phyloP scores from a whole-genome alignment of 2,329 filamentous ascomycete genomes.

The Ophiosphaerella herpotricha region DNA sequence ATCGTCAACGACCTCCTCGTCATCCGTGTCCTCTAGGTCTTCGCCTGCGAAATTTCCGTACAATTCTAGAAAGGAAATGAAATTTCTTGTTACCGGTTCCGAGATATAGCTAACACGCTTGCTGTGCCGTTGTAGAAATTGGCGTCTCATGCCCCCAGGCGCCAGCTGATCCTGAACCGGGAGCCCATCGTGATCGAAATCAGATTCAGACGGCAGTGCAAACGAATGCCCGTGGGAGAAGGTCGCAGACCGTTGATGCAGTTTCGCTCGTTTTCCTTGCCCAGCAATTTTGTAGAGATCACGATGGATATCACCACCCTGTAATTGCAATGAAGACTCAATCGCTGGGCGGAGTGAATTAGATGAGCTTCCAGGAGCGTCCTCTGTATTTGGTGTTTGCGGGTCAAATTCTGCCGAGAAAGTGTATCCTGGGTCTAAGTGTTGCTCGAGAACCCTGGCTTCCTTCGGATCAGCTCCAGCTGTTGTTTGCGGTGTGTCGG shows the following conservation, averaged over 20 bases:
- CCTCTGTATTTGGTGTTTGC: constrained; percentile 25
- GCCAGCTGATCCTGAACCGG: constrained; percentile 52
- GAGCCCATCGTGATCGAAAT: constrained; percentile 43
- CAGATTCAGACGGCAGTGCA: constrained; percentile 23
- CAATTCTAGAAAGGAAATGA: constrained; percentile 75
- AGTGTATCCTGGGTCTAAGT: constrained; percentile 46
- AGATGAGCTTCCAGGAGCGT: constrained; percentile 28
- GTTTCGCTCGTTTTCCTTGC: constrained; percentile 51
- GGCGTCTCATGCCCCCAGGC: constrained; percentile 60
- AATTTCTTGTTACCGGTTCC: constrained; percentile 67
- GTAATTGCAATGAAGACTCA: constrained; percentile 71
- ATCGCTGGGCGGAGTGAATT: constrained; percentile 29
- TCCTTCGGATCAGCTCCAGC: constrained; percentile 34
- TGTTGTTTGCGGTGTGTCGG: constrained; percentile 33
- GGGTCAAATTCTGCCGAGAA: constrained; percentile 53
- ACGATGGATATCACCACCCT: constrained; percentile 78
- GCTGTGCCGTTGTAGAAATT: constrained; percentile 54
- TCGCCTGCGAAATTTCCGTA: constrained; percentile 80
- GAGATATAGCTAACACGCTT: constrained; percentile 49
- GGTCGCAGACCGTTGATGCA: constrained; percentile 65
- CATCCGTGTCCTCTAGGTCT: constrained; percentile 63
- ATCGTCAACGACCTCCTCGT: constrained; percentile 60
- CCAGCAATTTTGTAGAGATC: constrained; percentile 76
- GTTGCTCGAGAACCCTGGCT: constrained; percentile 48
- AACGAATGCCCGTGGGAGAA: constrained; percentile 62